Conservation (phyloP, 306 rosid genomes). For the Pterocarpus macrocarpus region DNA sequence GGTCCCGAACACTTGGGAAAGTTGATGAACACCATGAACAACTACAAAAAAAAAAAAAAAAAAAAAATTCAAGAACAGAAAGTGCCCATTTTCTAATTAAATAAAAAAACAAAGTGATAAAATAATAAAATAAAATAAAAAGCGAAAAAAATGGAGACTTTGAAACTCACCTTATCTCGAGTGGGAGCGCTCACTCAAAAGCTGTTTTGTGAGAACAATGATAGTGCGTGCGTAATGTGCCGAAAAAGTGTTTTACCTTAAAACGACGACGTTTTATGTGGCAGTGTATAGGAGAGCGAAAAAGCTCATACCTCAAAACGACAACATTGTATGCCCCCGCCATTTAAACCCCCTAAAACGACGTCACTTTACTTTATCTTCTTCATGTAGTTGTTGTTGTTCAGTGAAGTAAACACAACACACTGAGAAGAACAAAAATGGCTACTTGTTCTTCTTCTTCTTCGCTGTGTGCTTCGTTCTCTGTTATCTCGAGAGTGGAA, state of each 20-base stretch:
- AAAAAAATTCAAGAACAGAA: constrained; percentile 13
- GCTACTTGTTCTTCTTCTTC: constrained; percentile 54
- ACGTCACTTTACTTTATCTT: constrained; percentile 46
- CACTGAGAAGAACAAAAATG: constrained; percentile 50
- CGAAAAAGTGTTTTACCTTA: neutral
- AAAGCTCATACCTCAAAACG: no score
- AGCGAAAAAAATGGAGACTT: neutral
- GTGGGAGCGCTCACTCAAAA: neutral
- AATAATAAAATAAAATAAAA: neutral
- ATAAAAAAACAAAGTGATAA: neutral
- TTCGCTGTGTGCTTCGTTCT: constrained; percentile 53
- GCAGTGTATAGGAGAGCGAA: no score
- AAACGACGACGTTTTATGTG: constrained; percentile 36
- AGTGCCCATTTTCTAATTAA: neutral
- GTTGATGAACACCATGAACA: neutral
- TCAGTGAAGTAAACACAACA: constrained; percentile 4
- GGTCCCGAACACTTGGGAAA: neutral
- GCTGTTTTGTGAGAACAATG: neutral
- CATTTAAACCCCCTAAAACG: neutral
- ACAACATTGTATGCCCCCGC: neutral
- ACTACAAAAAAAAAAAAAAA: neutral
- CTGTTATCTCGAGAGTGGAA: constrained; percentile 51
- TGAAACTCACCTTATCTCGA: constrained; percentile 27
- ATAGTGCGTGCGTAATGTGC: neutral
- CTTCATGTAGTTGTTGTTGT: neutral